Evolutionary conservation across 1,284 basidiomycete species (phyloP).

Genomic region (Irpex sp.): DNA sequence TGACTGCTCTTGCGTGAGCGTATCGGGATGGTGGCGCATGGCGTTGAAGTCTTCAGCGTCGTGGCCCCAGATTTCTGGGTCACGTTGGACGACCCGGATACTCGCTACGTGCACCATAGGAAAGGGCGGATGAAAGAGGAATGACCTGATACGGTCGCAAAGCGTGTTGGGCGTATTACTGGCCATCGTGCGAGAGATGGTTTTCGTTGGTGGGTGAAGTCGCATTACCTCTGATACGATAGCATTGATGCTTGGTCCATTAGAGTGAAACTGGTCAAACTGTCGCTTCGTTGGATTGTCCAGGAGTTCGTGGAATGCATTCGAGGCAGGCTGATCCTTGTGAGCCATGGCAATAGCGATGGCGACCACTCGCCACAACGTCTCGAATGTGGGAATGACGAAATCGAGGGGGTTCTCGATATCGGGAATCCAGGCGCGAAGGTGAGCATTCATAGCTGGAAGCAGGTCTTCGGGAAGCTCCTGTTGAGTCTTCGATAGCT

Average conservation of each 20-base stretch:
- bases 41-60: conserved; percentile 38
- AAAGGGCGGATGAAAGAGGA: conserved; percentile 7
- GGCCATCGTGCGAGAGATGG: conserved; percentile 28
- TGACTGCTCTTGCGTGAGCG: conserved; percentile 19
- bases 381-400: conserved; percentile 57
- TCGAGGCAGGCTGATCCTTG: conserved; percentile 20
- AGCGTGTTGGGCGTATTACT: conserved; percentile 12
- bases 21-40: conserved; percentile 30
- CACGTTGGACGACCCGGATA: conserved; percentile 38
- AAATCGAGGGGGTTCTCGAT: conserved; percentile 40
- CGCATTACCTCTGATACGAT: conserved; percentile 43
- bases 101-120: conserved; percentile 32
- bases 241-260: conserved; percentile 32
- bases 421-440: conserved; percentile 37
- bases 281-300: conserved; percentile 31
- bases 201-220: conserved; percentile 44
- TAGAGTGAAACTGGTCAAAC: conserved; percentile 25
- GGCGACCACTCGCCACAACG: conserved; percentile 59
- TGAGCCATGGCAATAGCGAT: conserved; percentile 36
- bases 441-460: conserved; percentile 15
- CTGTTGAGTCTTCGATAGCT: conserved; percentile 11
- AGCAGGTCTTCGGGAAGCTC: conserved; percentile 7
- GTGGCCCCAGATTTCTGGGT: conserved; percentile 20
- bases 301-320: conserved; percentile 36
- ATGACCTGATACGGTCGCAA: conserved; percentile 11